phyloP scores from a whole-genome alignment of 1,284 basidiomycete genomes.

The Puccinia coronata region DNA sequence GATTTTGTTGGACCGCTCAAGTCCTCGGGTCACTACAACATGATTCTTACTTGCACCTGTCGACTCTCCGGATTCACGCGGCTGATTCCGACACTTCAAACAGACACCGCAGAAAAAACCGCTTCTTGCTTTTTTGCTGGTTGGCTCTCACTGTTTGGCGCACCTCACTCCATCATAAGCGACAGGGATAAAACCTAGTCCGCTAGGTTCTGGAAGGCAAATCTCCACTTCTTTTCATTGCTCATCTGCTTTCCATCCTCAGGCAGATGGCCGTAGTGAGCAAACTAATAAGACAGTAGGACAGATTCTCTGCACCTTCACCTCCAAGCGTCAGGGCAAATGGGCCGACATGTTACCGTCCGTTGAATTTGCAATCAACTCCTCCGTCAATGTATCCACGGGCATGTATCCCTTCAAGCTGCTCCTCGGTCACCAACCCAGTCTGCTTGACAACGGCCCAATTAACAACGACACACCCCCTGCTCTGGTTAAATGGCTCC shows the following conservation, averaged over 20 bases:
- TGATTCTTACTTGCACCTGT: slow-evolving; percentile 47
- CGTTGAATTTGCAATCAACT: background rate
- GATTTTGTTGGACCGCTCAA: slow-evolving; percentile 25
- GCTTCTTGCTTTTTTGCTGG: too few relatives aligned
- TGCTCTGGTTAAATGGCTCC: background rate
- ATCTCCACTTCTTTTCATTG: background rate
- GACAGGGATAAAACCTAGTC: slow-evolving; percentile 55
- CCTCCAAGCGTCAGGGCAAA: slow-evolving; percentile 54
- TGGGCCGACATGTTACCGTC: background rate
- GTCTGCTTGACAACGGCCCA: background rate
- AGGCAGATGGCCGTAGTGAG: slow-evolving; percentile 53
- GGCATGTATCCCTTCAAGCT: slow-evolving; percentile 50
- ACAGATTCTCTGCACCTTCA: slow-evolving; percentile 50
- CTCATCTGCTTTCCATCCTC: slow-evolving; percentile 52
- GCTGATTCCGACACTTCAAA: too few relatives aligned
- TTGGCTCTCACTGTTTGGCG: slow-evolving; percentile 36
- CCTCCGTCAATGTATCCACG: slow-evolving; percentile 48
- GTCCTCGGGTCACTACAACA: background rate
- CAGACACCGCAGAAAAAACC: too few relatives aligned
- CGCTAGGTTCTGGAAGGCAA: slow-evolving; percentile 54
- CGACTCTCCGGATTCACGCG: too few relatives aligned
- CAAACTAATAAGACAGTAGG: slow-evolving; percentile 57
- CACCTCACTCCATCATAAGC: slow-evolving; percentile 53
- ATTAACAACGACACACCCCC: background rate
- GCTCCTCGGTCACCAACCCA: slow-evolving; percentile 47